Evolutionary conservation across 2,329 filamentous ascomycete species (phyloP).

Genomic region (Triangularia verruculosa): DNA sequence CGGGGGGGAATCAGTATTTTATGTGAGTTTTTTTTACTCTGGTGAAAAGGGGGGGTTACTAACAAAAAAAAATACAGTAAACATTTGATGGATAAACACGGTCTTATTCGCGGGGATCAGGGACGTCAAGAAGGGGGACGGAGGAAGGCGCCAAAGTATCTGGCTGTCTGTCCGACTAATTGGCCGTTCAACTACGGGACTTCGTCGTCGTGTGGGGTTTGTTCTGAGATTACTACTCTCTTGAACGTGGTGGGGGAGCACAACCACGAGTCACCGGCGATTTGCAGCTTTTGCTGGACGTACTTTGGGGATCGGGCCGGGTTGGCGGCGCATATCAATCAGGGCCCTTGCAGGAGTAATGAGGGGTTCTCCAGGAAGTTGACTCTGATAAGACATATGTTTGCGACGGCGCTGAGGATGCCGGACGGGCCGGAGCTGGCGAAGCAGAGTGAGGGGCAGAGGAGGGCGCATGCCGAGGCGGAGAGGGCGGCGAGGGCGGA

Average conservation of each 20-base stretch:
- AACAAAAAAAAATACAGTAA: neutral
- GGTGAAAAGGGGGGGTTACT: neutral
- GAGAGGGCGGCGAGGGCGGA: conserved; percentile 10
- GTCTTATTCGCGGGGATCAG: conserved; percentile 14
- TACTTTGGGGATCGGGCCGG: conserved; percentile 13
- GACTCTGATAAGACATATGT: conserved; percentile 11
- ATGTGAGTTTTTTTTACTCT: conserved; percentile 8
- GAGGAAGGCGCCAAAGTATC: conserved; percentile 15
- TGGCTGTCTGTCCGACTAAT: conserved; percentile 20
- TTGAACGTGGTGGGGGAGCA: conserved; percentile 7
- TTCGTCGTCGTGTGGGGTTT: conserved; percentile 9
- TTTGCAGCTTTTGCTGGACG: conserved; percentile 19
- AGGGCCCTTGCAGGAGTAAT: conserved; percentile 12
- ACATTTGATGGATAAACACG: conserved; percentile 17
- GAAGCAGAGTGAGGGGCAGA: neutral
- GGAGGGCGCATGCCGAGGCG: conserved; percentile 8
- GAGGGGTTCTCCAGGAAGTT: conserved; percentile 11
- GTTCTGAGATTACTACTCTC: conserved; percentile 9
- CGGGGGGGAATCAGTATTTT: conserved; percentile 5
- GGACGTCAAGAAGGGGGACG: conserved; percentile 10
- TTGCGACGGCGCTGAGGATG: conserved; percentile 2
- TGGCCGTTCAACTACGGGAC: conserved; percentile 15
- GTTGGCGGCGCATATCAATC: conserved; percentile 10
- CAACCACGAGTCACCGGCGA: conserved; percentile 16
- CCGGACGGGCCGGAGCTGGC: conserved; percentile 9